Base-by-base conservation (phyloP, 192 early-diverging fungal species). In the Rhizophagus sp. region DNA sequence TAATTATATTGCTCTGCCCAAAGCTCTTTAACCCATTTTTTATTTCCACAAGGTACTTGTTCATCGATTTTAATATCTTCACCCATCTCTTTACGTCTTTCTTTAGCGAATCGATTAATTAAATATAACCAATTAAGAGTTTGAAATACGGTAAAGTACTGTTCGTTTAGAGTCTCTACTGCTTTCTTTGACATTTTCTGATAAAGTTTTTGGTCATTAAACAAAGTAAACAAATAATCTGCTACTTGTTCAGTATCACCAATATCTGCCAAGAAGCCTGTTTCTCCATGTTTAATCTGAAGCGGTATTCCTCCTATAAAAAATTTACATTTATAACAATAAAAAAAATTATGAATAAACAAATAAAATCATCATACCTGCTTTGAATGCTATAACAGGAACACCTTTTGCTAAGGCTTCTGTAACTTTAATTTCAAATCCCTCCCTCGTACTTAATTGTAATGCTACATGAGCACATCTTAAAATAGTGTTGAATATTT, bases 381-480 rank as follows among this genome's bases (percentile, higher is more conserved):
- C 88, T 87, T 88, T 36, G 39, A 86, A 85, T 4, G 85, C 84
- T 36, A 88, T 47, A 17, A 85, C 82, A 41, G 89, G 90, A 15
- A 91, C 82, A 95, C 92, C 83, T 94, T 96, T 81, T 41, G 96
- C 89, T 80, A 99, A 96, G 80, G 95, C 93, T 52, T 88, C 93
- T 12, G 97, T 96, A 78, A 99, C 93, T 84, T 92, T 92, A 77
- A 89, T 89, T 83, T 96, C 97, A 83, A 98, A 99, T 3, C 97
- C 97, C 80, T 91, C 92, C 67, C 90, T 90, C 44, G 98, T 97
- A 90, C 98, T 99, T 81, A 99, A 87, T 83, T 96, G 95, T 70
- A 94, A 82, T 10, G 92, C 91, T 61, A 93, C 89, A 82, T 90
- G 85, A 2, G 93, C 90, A 41, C 91, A 90, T 25, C 92, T 85